Conservation (phyloP, 1,284 basidiomycete species). For the Mycena sp. region DNA sequence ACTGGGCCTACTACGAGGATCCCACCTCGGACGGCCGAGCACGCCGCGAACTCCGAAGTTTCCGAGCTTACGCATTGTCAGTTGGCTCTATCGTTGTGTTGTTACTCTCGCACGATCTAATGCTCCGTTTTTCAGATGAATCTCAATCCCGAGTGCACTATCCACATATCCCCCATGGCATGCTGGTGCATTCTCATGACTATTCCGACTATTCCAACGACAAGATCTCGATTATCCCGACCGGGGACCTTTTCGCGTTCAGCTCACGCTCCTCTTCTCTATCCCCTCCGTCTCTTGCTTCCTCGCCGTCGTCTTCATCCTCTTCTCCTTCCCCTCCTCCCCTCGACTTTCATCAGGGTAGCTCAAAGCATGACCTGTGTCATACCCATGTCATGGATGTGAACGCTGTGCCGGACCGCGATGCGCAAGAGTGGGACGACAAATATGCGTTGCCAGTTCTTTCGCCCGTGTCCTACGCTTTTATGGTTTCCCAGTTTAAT, state of each 20-base stretch:
- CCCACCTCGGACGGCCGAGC: neutral
- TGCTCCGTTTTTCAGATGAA: neutral
- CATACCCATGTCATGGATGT: conserved; percentile 6
- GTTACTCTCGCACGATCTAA: neutral
- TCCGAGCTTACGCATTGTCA: neutral
- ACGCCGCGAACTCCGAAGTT: neutral
- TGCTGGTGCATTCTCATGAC: too few relatives aligned
- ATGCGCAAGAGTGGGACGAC: conserved; percentile 4
- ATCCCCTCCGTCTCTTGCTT: conserved; percentile 3
- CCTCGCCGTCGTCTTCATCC: conserved; percentile 5
- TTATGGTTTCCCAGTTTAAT: neutral
- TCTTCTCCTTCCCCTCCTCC: conserved; percentile 15
- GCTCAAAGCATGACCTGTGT: neutral
- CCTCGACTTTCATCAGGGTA: conserved; percentile 2
- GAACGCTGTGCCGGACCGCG: neutral
- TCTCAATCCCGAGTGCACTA: neutral
- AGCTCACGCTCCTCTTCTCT: conserved; percentile 16
- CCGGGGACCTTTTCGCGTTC: conserved; percentile 9
- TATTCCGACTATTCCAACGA: conserved; percentile 3
- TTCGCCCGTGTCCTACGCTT: conserved; percentile 13
- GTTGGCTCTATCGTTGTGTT: neutral
- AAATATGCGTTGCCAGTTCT: neutral
- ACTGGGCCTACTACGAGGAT: neutral
- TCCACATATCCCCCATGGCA: neutral
- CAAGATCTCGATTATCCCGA: conserved; percentile 8